Evolutionary conservation across 768 basidiomycete genomes (phyloP).

Genomic region (Naganishia randhawae): DNA sequence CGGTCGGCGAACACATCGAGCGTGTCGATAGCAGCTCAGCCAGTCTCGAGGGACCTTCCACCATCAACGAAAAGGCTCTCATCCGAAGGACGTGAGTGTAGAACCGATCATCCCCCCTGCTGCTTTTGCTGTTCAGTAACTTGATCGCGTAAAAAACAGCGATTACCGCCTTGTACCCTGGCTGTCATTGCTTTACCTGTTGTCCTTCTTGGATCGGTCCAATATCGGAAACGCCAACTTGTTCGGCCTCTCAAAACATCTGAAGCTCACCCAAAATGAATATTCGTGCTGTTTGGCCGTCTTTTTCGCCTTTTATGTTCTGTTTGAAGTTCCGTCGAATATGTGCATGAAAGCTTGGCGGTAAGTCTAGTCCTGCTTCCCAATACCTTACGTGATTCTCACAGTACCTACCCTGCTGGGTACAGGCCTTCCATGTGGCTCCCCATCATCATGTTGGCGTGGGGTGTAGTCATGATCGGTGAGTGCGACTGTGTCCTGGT

Average conservation of each 20-base stretch:
- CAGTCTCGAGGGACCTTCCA: slow-evolving; percentile 49
- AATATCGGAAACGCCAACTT: slow-evolving; percentile 69
- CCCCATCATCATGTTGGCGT: slow-evolving; percentile 65
- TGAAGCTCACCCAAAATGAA: slow-evolving; percentile 64
- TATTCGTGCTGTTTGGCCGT: slow-evolving; percentile 64
- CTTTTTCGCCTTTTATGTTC: slow-evolving; percentile 69
- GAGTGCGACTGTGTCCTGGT: slow-evolving; percentile 44
- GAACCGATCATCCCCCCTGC: slow-evolving; percentile 56
- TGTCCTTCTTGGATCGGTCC: slow-evolving; percentile 67
- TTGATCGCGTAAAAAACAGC: slow-evolving; percentile 23
- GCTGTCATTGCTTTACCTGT: slow-evolving; percentile 70
- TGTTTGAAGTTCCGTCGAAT: slow-evolving; percentile 71
- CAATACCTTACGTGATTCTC: slow-evolving; percentile 43
- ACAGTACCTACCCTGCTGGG: slow-evolving; percentile 64
- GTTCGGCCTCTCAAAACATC: slow-evolving; percentile 60
- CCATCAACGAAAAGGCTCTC: slow-evolving; percentile 65
- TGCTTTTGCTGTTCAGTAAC: neutral
- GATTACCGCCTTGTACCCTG: slow-evolving; percentile 62
- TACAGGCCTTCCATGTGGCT: slow-evolving; percentile 76
- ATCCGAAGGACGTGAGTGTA: slow-evolving; percentile 63
- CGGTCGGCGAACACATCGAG: slow-evolving; percentile 25
- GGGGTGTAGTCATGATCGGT: slow-evolving; percentile 66
- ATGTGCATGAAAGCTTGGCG: slow-evolving; percentile 44
- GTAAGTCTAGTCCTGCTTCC: neutral
- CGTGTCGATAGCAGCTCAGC: slow-evolving; percentile 8